phyloP scores from a whole-genome alignment of 306 rosid genomes.

The Elaeagnus macrophylla region DNA sequence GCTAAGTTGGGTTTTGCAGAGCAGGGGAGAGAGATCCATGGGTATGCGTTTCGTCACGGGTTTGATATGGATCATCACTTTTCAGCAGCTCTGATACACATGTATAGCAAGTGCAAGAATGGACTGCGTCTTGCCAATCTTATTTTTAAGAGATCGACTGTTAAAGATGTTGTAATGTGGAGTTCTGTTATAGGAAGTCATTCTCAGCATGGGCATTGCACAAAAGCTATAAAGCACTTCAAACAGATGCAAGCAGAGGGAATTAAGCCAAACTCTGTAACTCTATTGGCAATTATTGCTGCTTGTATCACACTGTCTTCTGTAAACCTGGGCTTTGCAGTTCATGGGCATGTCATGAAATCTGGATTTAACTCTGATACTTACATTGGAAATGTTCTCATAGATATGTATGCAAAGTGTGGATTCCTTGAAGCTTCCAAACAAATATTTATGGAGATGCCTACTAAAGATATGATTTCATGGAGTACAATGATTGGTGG shows the following conservation, averaged over 20 bases:
- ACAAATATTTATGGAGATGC: slow-evolving; percentile 43
- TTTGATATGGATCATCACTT: slow-evolving; percentile 38
- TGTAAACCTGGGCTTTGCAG: slow-evolving; percentile 28
- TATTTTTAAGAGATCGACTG: slow-evolving; percentile 34
- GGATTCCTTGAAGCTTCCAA: slow-evolving; percentile 35
- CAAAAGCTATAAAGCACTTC: slow-evolving; percentile 43
- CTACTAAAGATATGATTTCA: slow-evolving; percentile 37
- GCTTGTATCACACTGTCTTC: slow-evolving; percentile 44
- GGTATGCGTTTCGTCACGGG: slow-evolving; percentile 38
- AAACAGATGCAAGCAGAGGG: slow-evolving; percentile 40
- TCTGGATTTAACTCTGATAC: slow-evolving; percentile 29
- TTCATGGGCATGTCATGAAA: slow-evolving; percentile 43
- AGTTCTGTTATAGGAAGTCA: slow-evolving; percentile 45
- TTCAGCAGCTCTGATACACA: slow-evolving; percentile 48
- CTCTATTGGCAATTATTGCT: slow-evolving; percentile 47
- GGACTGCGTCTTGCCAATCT: slow-evolving; percentile 31
- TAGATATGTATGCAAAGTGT: slow-evolving; percentile 64
- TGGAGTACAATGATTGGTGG: slow-evolving; percentile 51
- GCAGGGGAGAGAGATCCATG: slow-evolving; percentile 54
- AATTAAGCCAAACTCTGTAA: slow-evolving; percentile 45
- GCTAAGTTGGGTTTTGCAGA: slow-evolving; percentile 26
- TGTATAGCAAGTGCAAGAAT: slow-evolving; percentile 38
- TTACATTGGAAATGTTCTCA: slow-evolving; percentile 49
- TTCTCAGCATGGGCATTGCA: slow-evolving; percentile 35
- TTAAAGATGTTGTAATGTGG: slow-evolving; percentile 63